Base-by-base conservation (phyloP, 1,284 basidiomycete species). In the Cutaneotrichosporon dermatis region DNA sequence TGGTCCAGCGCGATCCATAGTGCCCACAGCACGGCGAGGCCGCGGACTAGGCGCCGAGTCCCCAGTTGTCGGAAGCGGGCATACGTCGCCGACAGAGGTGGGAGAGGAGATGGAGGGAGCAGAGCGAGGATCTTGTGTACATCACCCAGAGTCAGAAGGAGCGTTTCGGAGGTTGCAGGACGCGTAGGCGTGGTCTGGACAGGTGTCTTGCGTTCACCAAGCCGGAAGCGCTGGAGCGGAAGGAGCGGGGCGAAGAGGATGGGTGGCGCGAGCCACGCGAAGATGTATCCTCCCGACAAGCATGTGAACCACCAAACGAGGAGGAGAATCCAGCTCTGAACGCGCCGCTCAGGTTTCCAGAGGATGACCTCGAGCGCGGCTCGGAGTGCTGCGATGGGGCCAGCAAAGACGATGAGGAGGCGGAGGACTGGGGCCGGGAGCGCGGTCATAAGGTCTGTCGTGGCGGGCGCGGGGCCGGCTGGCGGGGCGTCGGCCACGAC, bases 251-350 rank as follows among this genome's bases (percentile, higher is more conserved):
- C 51, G 60, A 70, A 78, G 8, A 74, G 42, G 6, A 77, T 55
- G 2, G 69, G 66, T 11, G 78, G 78, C 0, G 80, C 58, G 4
- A 80, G 69, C 66, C 72, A 81, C 68, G 82, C 83, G 65, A 89
- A 77, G 6, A 79, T 79, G 13, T 79, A 75, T 25, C 82, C 82
- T 2, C 83, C 78, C 34, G 86, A 80, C 43, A 92, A 79, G 76
- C 88, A 90, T n/a, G 85, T 39, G 0, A 82, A 82, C 88, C 90
- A 93, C 89, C 89, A 91, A 0, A 73, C 73, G 0, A 82, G 85
- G 35, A 93, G 74, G 0, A 83, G 74, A 2, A 91, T 82, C 80
- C 84, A 88, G 64, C 85, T 84, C 58, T 89, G 83, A 60, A 87
- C 84, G 80, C 84, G 84, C 8, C 79, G 74, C 25, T 79, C 71